These are phyloP conservation scores for Diplodia seriata DNA, from an alignment of 2,329 filamentous ascomycete species.

Conservation along the genomic window DNA sequence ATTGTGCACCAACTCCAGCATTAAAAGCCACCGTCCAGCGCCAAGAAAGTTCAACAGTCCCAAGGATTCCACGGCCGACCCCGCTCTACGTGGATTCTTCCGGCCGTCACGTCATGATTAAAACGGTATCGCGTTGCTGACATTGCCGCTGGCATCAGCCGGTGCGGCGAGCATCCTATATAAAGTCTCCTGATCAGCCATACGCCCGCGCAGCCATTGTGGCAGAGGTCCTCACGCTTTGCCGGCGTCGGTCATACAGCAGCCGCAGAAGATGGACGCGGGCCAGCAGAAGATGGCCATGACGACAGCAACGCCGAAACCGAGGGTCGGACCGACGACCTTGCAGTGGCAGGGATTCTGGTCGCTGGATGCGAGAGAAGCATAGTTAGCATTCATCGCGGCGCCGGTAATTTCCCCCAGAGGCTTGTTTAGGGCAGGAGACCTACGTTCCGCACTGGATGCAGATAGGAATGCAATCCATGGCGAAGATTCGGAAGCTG, in stretches of 20 bases:
- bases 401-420: conserved; percentile 3
- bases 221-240: conserved; percentile 56
- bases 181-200: not conserved
- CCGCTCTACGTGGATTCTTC: conserved; percentile 26
- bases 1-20: conserved; percentile 5
- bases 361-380: conserved; percentile 48
- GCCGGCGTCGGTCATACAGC: conserved; percentile 61
- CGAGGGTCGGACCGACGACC: conserved; percentile 62
- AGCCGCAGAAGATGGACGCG: conserved; percentile 63
- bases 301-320: conserved; percentile 57
- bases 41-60: conserved; percentile 10
- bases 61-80: conserved; percentile 21
- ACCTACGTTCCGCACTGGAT: conserved; percentile 58
- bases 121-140: conserved; percentile 59
- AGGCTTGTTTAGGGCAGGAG: conserved; percentile 11
- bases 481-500: conserved; percentile 7
- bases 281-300: conserved; percentile 64
- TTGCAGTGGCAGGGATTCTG: conserved; percentile 66
- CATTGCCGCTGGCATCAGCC: conserved; percentile 58
- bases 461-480: conserved; percentile 57
- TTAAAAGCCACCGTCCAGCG: conserved; percentile 3
- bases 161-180: conserved; percentile 60
- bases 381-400: not conserved
- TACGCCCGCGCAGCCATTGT: not conserved
- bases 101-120: conserved; percentile 38